phyloP scores from a whole-genome alignment of 1,139 yeast species.

The Fermentozyma sake region DNA sequence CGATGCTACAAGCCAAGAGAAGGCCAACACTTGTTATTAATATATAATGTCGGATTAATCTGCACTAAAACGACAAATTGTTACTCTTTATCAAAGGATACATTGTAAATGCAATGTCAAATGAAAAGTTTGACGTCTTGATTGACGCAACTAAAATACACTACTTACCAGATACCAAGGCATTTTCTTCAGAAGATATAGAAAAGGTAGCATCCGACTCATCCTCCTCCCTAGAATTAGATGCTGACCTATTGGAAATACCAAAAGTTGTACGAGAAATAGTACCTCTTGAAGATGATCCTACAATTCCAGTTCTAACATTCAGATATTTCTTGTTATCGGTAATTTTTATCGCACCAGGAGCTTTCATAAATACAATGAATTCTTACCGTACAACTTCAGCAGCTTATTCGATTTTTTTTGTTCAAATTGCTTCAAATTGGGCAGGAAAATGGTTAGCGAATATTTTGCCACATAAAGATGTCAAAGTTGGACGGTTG shows the following conservation, averaged over 20 bases:
- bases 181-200: conserved; percentile 4
- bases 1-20: too few species aligned
- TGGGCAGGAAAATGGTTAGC: conserved; percentile 43
- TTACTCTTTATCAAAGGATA: too few species aligned
- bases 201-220: conserved; percentile 6
- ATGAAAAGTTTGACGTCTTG: too few species aligned
- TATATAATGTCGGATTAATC: too few species aligned
- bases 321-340: conserved; percentile 38
- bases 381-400: conserved; percentile 45
- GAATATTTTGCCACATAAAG: conserved; percentile 22
- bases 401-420: conserved; percentile 42
- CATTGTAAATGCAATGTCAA: too few species aligned
- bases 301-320: conserved; percentile 33
- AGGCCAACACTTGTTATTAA: too few species aligned
- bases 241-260: conserved; percentile 16
- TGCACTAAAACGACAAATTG: too few species aligned
- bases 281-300: conserved; percentile 34
- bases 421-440: conserved; percentile 42
- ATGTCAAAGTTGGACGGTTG: conserved; percentile 15
- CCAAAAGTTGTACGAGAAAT: conserved; percentile 30
- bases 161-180: conserved; percentile 7
- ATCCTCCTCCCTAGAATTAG: conserved; percentile 6
- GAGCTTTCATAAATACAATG: conserved; percentile 46
- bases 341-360: conserved; percentile 38
- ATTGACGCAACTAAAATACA: too few species aligned